These are phyloP conservation scores for Anisodus tanguticus DNA, from an alignment of 257 asterid genomes.

Conservation along the genomic window DNA sequence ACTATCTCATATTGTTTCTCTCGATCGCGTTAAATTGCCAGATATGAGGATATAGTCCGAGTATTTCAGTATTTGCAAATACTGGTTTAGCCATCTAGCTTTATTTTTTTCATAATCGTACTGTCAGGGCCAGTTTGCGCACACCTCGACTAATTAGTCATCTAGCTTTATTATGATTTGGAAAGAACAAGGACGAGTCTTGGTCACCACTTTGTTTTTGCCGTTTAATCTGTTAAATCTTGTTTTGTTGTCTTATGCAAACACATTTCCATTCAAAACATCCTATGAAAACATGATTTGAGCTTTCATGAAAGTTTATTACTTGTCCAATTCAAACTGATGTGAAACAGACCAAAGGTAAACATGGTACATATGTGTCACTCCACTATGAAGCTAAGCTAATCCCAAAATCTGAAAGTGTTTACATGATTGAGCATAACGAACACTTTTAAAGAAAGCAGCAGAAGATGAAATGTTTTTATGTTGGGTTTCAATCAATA, in stretches of 20 bases:
- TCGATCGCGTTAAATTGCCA: not conserved
- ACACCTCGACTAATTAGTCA: not conserved
- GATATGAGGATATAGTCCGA: not conserved
- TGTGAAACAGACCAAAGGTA: conserved; percentile 26
- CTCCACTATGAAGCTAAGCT: not conserved
- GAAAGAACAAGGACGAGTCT: not conserved
- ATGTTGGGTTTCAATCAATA: not conserved
- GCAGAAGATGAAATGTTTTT: not conserved
- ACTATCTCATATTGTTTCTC: not conserved
- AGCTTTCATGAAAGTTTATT: not conserved
- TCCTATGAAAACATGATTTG: conserved; percentile 10
- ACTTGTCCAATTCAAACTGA: not conserved
- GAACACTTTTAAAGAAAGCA: not conserved
- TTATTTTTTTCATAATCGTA: not conserved
- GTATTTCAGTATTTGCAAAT: not conserved
- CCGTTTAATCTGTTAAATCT: not conserved
- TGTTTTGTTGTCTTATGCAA: not conserved
- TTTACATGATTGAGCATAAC: not conserved
- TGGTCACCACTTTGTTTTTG: not conserved
- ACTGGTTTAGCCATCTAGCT: not conserved
- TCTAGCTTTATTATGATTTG: not conserved
- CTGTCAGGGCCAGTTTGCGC: not conserved
- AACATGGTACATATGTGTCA: conserved; percentile 21
- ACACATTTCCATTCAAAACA: conserved; percentile 7
- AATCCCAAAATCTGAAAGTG: conserved; percentile 13